Evolutionary conservation across 2,329 filamentous ascomycete genomes (phyloP), one percentile per base, ranked within the genome.

Genomic region (Dactylella cylindrospora): DNA sequence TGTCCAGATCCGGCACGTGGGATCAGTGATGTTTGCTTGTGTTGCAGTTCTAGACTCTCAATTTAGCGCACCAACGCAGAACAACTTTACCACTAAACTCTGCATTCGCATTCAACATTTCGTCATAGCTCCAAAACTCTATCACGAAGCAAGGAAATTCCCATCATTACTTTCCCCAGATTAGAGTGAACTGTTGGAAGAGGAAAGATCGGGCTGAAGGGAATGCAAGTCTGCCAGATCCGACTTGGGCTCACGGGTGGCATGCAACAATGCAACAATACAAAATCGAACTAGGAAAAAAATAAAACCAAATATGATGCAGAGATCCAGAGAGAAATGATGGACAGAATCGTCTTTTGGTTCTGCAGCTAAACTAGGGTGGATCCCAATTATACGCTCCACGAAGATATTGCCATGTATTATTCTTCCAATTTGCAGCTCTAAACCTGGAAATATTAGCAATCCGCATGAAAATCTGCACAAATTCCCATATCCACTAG

Each of bases 91-190:
- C 17, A 36, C 25, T 43, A 47, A 54, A 44, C 17, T 23, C 45
- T 54, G 57, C 38, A 25, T 28, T 47, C 57, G 57, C 38, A 25
- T 28, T 47, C 57, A 44, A 32, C 43, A 54, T 62, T 62, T 54
- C 57, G 49, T 62, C 57, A 62, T 62, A 54, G 57, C 49, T 33
- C 28, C 55, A 9, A 45, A 62, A 62, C 57, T 62, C 35, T 62
- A 44, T 49, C 36, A 12, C 19, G 13, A 36, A 52, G 35, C 47
- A 47, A 43, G 41, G 35, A 62, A 53, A 36, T 29, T 22, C 5
- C n/a, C 51, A n/a, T n/a, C n/a, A n/a, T n/a, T n/a, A n/a, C 2
- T 43, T 46, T 50, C 28, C 52, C 36, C 33, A 22, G n/a, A n/a
- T n/a, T n/a, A n/a, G n/a, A n/a, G n/a, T n/a, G n/a, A 29, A 15